Percentiles rank a stretch among this genome's conserved stretches.
Conservation (phyloP, 2,329 filamentous ascomycete genomes). For the Trichothecium sympodiale region DNA sequence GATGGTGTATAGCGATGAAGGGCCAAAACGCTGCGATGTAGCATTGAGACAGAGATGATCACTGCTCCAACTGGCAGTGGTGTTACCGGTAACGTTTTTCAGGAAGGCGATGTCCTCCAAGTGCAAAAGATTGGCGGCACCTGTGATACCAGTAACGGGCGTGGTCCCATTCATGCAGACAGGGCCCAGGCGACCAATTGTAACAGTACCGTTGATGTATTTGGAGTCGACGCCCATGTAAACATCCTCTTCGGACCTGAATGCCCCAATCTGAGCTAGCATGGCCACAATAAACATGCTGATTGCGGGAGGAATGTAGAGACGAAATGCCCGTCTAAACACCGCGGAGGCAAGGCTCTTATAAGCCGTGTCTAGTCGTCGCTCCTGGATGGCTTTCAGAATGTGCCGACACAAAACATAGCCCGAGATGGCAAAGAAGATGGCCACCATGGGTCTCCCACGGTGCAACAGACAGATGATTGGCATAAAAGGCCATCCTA, state of each 20-base stretch:
- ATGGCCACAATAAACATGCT: conserved; percentile 28
- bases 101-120: conserved; percentile 16
- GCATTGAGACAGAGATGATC: conserved; percentile 19
- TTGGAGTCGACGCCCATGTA: conserved; percentile 25
- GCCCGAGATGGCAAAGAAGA: conserved; percentile 32
- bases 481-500: conserved; percentile 20
- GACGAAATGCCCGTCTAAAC: conserved; percentile 25
- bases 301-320: conserved; percentile 27
- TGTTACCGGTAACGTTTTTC: conserved; percentile 15
- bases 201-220: conserved; percentile 28
- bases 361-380: conserved; percentile 22
- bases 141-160: conserved; percentile 13
- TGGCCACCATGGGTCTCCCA: conserved; percentile 28
- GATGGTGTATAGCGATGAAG: conserved; percentile 17
- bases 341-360: conserved; percentile 24
- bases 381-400: conserved; percentile 23
- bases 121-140: conserved; percentile 17
- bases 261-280: conserved; percentile 24
- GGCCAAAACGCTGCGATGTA: conserved; percentile 16
- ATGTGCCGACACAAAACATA: conserved; percentile 29
- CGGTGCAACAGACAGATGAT: conserved; percentile 28
- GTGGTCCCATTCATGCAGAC: conserved; percentile 17
- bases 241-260: conserved; percentile 21
- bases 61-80: too few species aligned
- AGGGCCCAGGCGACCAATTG: conserved; percentile 9